phyloP scores from a whole-genome alignment of 2,329 filamentous ascomycete genomes.

The Fonsecaea multimorphosa region DNA sequence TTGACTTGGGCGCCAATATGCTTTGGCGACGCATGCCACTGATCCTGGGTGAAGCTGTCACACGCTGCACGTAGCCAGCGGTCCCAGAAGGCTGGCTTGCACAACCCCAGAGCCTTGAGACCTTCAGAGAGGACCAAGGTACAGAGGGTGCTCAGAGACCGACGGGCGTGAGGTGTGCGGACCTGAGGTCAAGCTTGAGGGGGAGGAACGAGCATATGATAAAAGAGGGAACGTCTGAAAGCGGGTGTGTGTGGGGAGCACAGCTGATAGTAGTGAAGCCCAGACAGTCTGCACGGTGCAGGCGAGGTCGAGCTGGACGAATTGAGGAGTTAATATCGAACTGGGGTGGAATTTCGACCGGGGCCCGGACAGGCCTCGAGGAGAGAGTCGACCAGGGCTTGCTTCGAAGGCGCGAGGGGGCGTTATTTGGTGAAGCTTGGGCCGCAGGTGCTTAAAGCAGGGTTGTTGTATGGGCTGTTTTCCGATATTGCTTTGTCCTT shows the following conservation, averaged over 20 bases:
- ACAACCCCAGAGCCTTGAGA: slow-evolving; percentile 15
- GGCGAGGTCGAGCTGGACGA: slow-evolving; percentile 24
- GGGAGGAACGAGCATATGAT: slow-evolving; percentile 33
- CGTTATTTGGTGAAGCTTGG: slow-evolving; percentile 19
- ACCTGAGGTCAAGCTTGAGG: slow-evolving; percentile 24
- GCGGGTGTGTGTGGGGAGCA: slow-evolving; percentile 29
- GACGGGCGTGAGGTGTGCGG: slow-evolving; percentile 8
- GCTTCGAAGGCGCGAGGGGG: slow-evolving; percentile 27
- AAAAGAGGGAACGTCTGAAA: slow-evolving; percentile 24
- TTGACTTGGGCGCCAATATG: slow-evolving; percentile 10
- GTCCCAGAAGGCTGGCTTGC: slow-evolving; percentile 20
- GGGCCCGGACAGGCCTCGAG: slow-evolving; percentile 25
- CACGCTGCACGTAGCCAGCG: slow-evolving; percentile 35
- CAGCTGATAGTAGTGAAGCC: slow-evolving; percentile 18
- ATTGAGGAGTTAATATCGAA: slow-evolving; percentile 24
- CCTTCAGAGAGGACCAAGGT: slow-evolving; percentile 12
- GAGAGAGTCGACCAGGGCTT: slow-evolving; percentile 25
- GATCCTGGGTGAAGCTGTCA: slow-evolving; percentile 1
- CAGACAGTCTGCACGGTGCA: slow-evolving; percentile 16
- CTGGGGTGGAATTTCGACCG: slow-evolving; percentile 20
- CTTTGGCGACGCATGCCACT: slow-evolving; percentile 27
- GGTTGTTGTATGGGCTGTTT: slow-evolving; percentile 22
- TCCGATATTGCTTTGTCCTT: slow-evolving; percentile 18
- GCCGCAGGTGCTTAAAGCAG: slow-evolving; percentile 29
- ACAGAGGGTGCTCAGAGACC: slow-evolving; percentile 9